Evolutionary conservation across 192 early-diverging fungal genomes (phyloP).

Genomic region (Coemansia sp.): DNA sequence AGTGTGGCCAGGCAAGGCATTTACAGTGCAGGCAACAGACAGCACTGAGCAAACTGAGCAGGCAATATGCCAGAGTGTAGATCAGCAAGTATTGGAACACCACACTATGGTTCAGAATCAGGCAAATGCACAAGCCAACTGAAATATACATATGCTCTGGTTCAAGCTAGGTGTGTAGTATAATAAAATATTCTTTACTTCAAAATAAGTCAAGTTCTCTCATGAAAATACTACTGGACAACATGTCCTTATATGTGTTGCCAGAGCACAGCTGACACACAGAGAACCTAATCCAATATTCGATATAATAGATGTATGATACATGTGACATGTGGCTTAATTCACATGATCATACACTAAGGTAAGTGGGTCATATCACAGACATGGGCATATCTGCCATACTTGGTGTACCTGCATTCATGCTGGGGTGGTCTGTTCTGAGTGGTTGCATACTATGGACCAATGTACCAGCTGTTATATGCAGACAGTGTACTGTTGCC

Average conservation of each 20-base stretch:
- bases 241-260: too few species aligned
- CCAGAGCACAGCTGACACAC: too few species aligned
- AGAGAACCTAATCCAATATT: too few species aligned
- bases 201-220: too few species aligned
- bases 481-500: background rate
- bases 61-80: background rate
- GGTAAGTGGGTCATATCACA: conserved; percentile 12
- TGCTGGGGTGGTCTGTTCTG: conserved; percentile 10
- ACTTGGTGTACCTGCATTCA: conserved; percentile 4
- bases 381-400: background rate
- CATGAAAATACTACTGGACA: too few species aligned
- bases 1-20: background rate
- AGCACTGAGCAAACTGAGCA: background rate
- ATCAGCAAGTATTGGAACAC: background rate
- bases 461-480: background rate
- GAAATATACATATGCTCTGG: background rate
- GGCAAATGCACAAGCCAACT: conserved; percentile 1
- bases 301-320: too few species aligned
- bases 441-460: conserved; percentile 8
- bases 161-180: conserved; percentile 15
- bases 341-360: too few species aligned
- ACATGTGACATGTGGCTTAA: too few species aligned
- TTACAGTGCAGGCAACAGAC: background rate
- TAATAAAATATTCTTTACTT: too few species aligned
- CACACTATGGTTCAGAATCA: background rate